Evolutionary conservation across 805 yeast species (phyloP), one percentile per base, ranked within the genome.

Genomic region (Cyberlindnera galapagoensis): DNA sequence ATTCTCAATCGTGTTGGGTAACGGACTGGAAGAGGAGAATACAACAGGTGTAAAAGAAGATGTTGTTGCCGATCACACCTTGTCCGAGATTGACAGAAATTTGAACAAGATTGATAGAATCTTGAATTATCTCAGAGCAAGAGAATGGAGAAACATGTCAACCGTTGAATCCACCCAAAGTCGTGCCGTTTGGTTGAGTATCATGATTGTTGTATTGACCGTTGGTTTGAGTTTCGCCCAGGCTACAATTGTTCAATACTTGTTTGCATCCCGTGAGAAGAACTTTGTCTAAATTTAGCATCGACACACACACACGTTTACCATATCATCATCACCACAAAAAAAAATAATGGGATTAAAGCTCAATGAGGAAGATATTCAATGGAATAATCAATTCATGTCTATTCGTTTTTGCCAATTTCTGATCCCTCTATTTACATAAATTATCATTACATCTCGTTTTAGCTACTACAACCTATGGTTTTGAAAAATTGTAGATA

Each of bases 111-210:
- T 75, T 42, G 68, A 63, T 44, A 71, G 69, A 52, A 62, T 74
- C 60, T 64, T 90, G 60, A 85, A 81, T 52, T 86, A 92, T 60
- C 77, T 90, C 64, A 86, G 87, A 67, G 87, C 97, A 12, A 82
- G 99, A 67, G 95, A 88, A 67, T 82, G 85, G 74, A 79, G 99
- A 68, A 92, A 92, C 63, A 92, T 87, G 73, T 82, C 90, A 31
- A 85, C 95, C 26, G 95, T 85, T 42, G 68, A 69, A 57, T 74
- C 85, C 31, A 85, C 95, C 20, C 84, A 80, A 51, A 63, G 78
- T 13, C 76, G 94, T 54, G 71, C 85, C 38, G 79, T 81, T 53
- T 84, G 80, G 72, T 73, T 83, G 51, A 76, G 88, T 28, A 60
- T 83, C 33, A 59, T 75, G 37, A 87, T 80, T 54, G 81, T 84